Conservation (phyloP, 257 asterid species). For the Lithospermum erythrorhizon region DNA sequence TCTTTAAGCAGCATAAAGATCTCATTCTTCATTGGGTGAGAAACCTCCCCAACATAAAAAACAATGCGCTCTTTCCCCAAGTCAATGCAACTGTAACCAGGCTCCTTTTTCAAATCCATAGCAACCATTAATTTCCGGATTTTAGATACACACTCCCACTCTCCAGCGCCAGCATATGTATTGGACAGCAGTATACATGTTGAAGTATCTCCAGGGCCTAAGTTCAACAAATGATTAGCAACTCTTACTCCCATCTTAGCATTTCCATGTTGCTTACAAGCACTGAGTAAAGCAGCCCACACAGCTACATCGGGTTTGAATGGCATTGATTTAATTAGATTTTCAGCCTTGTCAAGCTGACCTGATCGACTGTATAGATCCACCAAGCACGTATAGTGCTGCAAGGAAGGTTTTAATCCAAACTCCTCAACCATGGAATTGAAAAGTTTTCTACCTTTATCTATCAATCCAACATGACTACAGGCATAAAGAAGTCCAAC, state of each 20-base stretch:
- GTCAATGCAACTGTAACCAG: constrained; percentile 60
- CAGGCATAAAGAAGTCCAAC: constrained; percentile 68
- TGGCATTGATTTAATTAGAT: constrained; percentile 51
- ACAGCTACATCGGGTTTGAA: constrained; percentile 66
- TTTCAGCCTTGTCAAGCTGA: constrained; percentile 45
- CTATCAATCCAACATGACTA: constrained; percentile 66
- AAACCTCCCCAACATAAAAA: constrained; percentile 63
- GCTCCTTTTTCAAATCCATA: constrained; percentile 47
- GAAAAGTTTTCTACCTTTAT: constrained; percentile 48
- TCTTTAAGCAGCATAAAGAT: constrained; percentile 35
- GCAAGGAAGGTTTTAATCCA: constrained; percentile 50
- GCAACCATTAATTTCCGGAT: constrained; percentile 42
- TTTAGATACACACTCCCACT: constrained; percentile 57
- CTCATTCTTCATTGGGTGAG: constrained; percentile 43
- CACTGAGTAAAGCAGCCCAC: constrained; percentile 64
- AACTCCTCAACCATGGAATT: constrained; percentile 53
- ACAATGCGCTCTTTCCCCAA: constrained; percentile 49
- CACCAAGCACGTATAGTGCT: constrained; percentile 67
- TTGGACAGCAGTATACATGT: constrained; percentile 55
- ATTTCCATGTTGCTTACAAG: constrained; percentile 42
- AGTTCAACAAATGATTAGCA: constrained; percentile 39
- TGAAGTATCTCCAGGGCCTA: constrained; percentile 52
- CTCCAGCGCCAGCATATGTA: constrained; percentile 40
- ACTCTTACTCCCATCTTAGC: constrained; percentile 44
- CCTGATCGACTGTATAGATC: constrained; percentile 77